Percentiles rank a stretch among this genome's conserved stretches.
Evolutionary conservation across 1,139 yeast species (phyloP).

Genomic region (Eremothecium sinecaudum): DNA sequence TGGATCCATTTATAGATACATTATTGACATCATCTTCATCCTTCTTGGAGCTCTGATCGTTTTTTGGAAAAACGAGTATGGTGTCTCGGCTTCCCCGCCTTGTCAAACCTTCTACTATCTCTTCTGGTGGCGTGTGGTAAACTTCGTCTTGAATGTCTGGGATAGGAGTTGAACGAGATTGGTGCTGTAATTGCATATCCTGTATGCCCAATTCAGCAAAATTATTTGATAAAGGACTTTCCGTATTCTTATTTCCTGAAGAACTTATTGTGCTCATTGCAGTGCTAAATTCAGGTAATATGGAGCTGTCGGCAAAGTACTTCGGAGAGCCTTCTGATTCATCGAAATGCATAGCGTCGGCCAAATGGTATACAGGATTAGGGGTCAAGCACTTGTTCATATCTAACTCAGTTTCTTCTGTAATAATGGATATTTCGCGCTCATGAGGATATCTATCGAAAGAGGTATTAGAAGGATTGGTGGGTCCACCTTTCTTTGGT

Average conservation of each 20-base stretch:
- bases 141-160: background rate
- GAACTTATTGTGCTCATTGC: background rate
- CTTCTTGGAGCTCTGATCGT: background rate
- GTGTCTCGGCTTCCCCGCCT: background rate
- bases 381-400: background rate
- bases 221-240: background rate
- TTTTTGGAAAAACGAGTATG: background rate
- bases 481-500: too few species aligned
- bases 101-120: background rate
- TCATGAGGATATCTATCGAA: slow-evolving; percentile 1
- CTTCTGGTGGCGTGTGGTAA: background rate
- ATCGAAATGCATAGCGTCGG: background rate
- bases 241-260: background rate
- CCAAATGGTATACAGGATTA: background rate
- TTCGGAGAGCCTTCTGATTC: background rate
- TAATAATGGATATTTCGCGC: slow-evolving; percentile 1
- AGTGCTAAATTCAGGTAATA: background rate
- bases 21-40: background rate
- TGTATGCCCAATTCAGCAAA: background rate
- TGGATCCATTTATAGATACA: background rate
- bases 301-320: background rate
- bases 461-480: slow-evolving; percentile 2
- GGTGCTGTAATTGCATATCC: background rate
- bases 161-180: background rate
- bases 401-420: background rate